Base-by-base conservation (phyloP, 2,329 filamentous ascomycete species). In the Penicillium sp. region DNA sequence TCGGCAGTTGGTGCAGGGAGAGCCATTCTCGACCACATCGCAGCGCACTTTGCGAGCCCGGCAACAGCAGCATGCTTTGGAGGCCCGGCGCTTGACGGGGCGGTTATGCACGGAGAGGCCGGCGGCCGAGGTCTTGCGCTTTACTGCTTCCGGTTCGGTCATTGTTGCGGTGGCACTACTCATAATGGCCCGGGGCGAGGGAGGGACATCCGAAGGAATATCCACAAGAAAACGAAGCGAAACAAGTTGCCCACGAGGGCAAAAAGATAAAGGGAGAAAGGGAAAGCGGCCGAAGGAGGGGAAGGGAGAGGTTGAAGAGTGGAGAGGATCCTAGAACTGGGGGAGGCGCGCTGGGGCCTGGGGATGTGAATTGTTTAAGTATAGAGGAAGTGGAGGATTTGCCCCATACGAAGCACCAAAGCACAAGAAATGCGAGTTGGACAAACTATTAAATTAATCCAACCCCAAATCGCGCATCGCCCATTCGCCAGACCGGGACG, bases 41-140 rank as follows among this genome's bases (percentile, higher is more conserved):
- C 90, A 96, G 41, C 90, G 81, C 28, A 96, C 90, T 65, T 96
- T 96, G 60, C 90, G 82, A 41, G 86, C 83, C 57, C 90, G 80
- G 68, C 90, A 95, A 56, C 85, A 88, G 48, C 88, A 87, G 64
- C 90, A 96, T 13, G 90, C 90, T 55, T 91, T 86, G 7, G 89
- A 88, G n/a, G 90, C 89, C 60, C 90, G 80, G 58, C 89, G 79
- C 70, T 95, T 96, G 37, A 83, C 79, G 38, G 79, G 79, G 43
- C 77, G 72, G 58, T 73, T 65, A 40, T 69, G 65, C 47, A 69
- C 69, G 38, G 76, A 70, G 30, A 82, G 64, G 18, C 77, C 77
- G 17, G 78, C 78, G 41, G 72, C 67, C 27, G 75, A 72, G 29
- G 76, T 74, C 55, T 80, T 80, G 48, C 79, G 73, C 65, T 82